phyloP scores from a whole-genome alignment of 257 asterid genomes.

The Capsicum chinense region DNA sequence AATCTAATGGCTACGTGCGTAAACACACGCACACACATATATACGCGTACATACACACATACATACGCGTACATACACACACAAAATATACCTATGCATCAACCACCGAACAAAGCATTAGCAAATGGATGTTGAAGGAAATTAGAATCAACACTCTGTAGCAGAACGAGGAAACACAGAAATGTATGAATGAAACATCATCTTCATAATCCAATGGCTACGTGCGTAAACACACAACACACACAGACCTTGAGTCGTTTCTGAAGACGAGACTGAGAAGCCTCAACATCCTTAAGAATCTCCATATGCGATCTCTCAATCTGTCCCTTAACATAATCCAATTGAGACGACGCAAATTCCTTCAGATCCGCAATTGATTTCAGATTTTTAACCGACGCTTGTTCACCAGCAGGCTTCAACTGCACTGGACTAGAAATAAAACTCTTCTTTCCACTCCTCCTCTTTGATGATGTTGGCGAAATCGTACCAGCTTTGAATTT shows the following conservation, averaged over 20 bases:
- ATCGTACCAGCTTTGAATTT: slow-evolving; percentile 33
- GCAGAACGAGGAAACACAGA: too few relatives aligned
- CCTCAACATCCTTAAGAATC: slow-evolving; percentile 74
- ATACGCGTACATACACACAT: too few relatives aligned
- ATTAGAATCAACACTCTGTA: too few relatives aligned
- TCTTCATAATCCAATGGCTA: too few relatives aligned
- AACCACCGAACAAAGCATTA: too few relatives aligned
- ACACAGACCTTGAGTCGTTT: slow-evolving; percentile 74
- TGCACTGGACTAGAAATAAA: slow-evolving; percentile 44
- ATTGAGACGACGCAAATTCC: slow-evolving; percentile 54
- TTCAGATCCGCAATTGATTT: slow-evolving; percentile 71
- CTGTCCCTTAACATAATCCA: not conserved
- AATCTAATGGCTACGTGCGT: not conserved
- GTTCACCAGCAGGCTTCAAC: slow-evolving; percentile 47
- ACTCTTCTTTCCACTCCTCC: slow-evolving; percentile 41
- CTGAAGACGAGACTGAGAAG: slow-evolving; percentile 73
- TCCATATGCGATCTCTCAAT: slow-evolving; percentile 58
- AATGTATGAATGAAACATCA: too few relatives aligned
- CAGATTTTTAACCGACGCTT: slow-evolving; percentile 45
- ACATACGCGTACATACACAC: too few relatives aligned
- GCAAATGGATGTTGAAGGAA: too few relatives aligned
- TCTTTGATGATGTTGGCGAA: slow-evolving; percentile 45
- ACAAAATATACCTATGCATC: too few relatives aligned
- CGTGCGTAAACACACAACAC: too few relatives aligned
- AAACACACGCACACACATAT: not conserved